phyloP scores from a whole-genome alignment of 306 rosid species.

The Citrullus mucosospermus region DNA sequence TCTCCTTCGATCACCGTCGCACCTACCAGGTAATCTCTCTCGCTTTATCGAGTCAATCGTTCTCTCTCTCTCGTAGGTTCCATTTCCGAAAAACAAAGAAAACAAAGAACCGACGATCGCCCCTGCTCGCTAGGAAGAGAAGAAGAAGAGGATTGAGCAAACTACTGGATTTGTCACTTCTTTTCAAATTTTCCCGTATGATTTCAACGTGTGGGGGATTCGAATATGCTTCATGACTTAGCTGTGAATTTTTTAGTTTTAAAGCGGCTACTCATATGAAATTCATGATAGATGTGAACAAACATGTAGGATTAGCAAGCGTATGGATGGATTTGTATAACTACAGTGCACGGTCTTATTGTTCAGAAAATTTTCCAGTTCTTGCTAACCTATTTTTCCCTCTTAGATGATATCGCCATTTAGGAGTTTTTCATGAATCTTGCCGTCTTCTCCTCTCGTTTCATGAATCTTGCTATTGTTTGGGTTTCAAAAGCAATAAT shows the following conservation, averaged over 20 bases:
- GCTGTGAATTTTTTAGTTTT: not conserved
- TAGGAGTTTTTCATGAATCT: constrained; percentile 26
- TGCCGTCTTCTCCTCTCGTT: constrained; percentile 18
- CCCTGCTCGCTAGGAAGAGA: not conserved
- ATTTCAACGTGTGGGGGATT: not conserved
- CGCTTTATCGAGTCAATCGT: not conserved
- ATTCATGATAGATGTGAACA: not conserved
- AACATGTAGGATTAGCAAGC: not conserved
- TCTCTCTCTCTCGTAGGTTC: not conserved
- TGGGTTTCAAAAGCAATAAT: constrained; percentile 25
- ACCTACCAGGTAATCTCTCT: not conserved
- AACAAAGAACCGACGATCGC: not conserved
- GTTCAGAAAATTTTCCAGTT: not conserved
- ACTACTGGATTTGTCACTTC: not conserved
- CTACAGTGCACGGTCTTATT: not conserved
- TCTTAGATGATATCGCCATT: constrained; percentile 11
- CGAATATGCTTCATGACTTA: not conserved
- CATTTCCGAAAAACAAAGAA: not conserved
- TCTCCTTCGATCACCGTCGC: not conserved
- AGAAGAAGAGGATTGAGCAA: not conserved
- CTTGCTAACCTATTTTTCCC: not conserved
- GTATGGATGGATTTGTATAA: not conserved
- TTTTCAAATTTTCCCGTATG: not conserved
- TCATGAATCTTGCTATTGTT: constrained; percentile 62
- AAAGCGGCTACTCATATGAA: not conserved